A percentile compares a stretch with the other conserved stretches of the same genome.
Conservation (phyloP, 2,329 filamentous ascomycete genomes). For the Fusarium piperis region DNA sequence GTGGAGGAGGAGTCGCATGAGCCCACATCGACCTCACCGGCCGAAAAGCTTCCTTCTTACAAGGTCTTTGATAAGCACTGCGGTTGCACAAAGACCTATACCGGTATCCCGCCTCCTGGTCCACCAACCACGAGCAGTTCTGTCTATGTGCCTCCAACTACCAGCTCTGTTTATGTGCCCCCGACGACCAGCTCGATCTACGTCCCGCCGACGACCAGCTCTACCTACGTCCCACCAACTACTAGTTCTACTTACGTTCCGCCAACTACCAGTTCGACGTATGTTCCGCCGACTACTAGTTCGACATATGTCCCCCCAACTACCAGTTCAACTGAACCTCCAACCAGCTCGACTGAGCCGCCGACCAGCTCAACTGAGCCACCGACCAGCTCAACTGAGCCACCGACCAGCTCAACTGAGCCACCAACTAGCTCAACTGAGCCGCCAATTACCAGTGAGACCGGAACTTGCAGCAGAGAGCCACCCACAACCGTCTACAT, state of each 20-base stretch:
- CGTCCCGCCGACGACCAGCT: neutral
- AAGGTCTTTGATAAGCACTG: slow-evolving; percentile 16
- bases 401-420: neutral
- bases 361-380: neutral
- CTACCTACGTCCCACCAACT: neutral
- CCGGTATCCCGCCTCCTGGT: neutral
- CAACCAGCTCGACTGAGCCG: neutral
- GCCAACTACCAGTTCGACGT: neutral
- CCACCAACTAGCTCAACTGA: neutral
- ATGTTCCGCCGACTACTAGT: neutral
- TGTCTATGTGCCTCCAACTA: neutral
- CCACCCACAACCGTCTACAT: neutral
- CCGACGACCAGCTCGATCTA: neutral
- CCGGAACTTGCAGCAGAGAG: neutral
- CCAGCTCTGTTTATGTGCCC: neutral
- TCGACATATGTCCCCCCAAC: neutral
- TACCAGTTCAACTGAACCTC: neutral
- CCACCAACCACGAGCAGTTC: neutral
- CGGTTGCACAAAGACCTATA: slow-evolving; percentile 4
- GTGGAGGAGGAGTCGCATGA: neutral
- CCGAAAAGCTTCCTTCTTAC: neutral
- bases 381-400: neutral
- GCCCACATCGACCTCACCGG: neutral
- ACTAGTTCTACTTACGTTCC: neutral
- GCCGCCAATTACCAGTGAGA: neutral